phyloP scores from a whole-genome alignment of 768 basidiomycete species.

The Astraeus odoratus region DNA sequence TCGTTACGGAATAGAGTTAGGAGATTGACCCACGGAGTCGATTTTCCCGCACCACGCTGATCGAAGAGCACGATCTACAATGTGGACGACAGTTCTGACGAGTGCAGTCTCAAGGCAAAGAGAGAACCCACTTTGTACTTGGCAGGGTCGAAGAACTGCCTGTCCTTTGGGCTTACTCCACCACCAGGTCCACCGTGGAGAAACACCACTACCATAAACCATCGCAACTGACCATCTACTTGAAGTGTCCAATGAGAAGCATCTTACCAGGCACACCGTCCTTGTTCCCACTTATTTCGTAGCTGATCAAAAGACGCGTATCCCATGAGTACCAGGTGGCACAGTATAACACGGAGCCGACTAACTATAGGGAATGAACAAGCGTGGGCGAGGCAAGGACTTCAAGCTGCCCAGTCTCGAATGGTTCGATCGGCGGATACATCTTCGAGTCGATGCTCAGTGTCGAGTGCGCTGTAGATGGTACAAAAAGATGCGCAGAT shows the following conservation, averaged over 20 bases:
- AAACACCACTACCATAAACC: conserved; percentile 55
- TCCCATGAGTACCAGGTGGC: conserved; percentile 2
- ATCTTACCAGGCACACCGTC: conserved; percentile 63
- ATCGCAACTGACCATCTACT: neutral
- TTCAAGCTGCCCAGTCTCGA: conserved; percentile 55
- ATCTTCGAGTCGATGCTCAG: conserved; percentile 26
- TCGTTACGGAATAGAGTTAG: neutral
- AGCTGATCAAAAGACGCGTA: conserved; percentile 37
- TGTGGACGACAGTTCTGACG: neutral
- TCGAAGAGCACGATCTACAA: conserved; percentile 78
- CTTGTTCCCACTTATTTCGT: conserved; percentile 75
- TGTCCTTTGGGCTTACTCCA: conserved; percentile 59
- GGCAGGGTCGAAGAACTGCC: conserved; percentile 74
- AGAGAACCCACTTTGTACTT: conserved; percentile 63
- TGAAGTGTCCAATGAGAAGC: neutral
- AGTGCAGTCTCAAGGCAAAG: neutral
- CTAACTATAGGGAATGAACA: conserved; percentile 70
- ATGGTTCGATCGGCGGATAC: conserved; percentile 68
- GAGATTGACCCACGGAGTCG: conserved; percentile 63
- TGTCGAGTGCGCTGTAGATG: conserved; percentile 1
- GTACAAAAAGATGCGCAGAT: conserved; percentile 3
- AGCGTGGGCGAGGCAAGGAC: conserved; percentile 44
- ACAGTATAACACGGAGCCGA: conserved; percentile 12
- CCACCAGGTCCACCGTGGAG: conserved; percentile 85
- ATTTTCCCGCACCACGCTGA: conserved; percentile 85